Base-by-base conservation (phyloP, 352 stramenopile species). In the Globisporangium spiculum region DNA sequence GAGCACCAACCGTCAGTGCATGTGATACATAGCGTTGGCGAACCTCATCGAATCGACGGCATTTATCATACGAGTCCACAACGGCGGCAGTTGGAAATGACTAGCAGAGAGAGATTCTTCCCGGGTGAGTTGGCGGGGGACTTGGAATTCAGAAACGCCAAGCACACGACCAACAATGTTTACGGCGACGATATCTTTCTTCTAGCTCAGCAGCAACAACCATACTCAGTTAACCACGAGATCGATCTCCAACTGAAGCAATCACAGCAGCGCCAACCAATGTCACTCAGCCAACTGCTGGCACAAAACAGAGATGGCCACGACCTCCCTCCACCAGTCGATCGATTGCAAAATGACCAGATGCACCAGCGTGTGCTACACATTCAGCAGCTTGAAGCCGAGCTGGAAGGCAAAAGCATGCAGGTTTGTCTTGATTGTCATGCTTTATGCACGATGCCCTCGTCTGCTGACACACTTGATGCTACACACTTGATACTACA, bases 211-310 rank as follows among this genome's bases (percentile, higher is more conserved):
- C 30, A 61, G 18, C 55, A 60, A 9, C 56, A 61, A 20, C 16
- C 34, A 22, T 61, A 16, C 18, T 22, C 20, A 4, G 18, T 48
- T 12, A 2, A 12, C 30, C 30, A 18, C 56, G 20, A 61, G 8
- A 3, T 32, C 30, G 32, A 46, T 7, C 41, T 61, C 10, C 56
- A 61, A 9, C 18, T 36, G 32, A 44, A 30, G 8, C 56, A 61
- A 41, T 20, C n/a, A 26, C 63, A 46, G 8, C 61, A 36, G 6
- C 5, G 30, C 12, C 57, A 53, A 7, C 62, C 48, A 10, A 65
- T 74, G 27, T 60, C 68, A 7, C 55, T 73, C 30, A 66, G 63
- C 14, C 44, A 73, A 58, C 22, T 73, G 12, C 48, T 73, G 24
- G 38, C 27, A 16, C 9, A 48, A 27, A 65, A 9, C n/a, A 65